Evolutionary conservation across 106 monocot genomes (phyloP).

Genomic region (Agapanthus africanus): DNA sequence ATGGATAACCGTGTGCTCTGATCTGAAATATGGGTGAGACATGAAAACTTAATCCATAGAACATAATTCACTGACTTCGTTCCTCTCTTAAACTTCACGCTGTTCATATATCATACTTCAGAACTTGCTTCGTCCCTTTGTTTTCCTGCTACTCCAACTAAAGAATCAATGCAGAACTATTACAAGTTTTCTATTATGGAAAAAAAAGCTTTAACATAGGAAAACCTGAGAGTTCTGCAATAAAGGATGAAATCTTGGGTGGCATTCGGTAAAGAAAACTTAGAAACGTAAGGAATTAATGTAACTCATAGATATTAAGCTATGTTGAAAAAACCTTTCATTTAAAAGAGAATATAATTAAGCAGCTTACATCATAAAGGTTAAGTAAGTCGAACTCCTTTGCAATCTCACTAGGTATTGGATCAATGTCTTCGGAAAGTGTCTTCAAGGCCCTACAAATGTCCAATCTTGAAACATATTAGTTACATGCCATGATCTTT

Average conservation of each 20-base stretch:
- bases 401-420: conserved; percentile 63
- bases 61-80: not conserved
- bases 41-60: not conserved
- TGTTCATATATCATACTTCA: not conserved
- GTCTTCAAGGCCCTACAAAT: conserved; percentile 58
- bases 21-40: not conserved
- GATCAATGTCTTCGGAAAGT: conserved; percentile 68
- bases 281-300: not conserved
- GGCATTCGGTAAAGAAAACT: not conserved
- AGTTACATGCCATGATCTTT: not conserved
- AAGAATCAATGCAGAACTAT: not conserved
- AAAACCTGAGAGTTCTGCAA: not conserved
- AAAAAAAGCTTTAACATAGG: not conserved
- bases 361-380: conserved; percentile 70
- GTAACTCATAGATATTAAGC: not conserved
- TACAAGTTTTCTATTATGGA: too few species aligned
- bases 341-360: not conserved
- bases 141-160: not conserved
- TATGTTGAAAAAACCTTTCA: not conserved
- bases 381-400: conserved; percentile 70
- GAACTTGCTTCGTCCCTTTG: not conserved
- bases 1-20: not conserved
- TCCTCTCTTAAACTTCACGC: too few species aligned
- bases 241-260: not conserved
- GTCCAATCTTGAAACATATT: not conserved